Conservation (phyloP, 805 yeast genomes). For the Ogataea nitratoaversa region DNA sequence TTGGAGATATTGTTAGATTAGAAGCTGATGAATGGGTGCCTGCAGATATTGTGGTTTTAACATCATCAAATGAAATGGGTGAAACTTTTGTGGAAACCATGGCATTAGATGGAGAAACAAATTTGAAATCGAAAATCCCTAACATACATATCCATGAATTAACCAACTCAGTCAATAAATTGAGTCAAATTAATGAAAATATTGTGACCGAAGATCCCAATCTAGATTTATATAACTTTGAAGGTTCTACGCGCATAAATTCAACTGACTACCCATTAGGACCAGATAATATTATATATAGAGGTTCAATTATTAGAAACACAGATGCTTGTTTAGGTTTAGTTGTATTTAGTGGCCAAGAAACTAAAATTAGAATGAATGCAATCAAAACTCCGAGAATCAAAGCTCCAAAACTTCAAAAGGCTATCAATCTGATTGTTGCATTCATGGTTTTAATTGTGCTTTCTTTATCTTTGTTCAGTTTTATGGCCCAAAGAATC, state of each 20-base stretch:
- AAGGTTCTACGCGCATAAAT: constrained; percentile 58
- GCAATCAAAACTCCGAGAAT: constrained; percentile 84
- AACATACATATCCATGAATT: constrained; percentile 55
- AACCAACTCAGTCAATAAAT: constrained; percentile 45
- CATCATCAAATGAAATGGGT: constrained; percentile 62
- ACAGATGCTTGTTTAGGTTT: constrained; percentile 72
- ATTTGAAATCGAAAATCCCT: constrained; percentile 71
- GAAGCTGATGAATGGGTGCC: constrained; percentile 89
- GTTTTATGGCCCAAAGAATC: constrained; percentile 73
- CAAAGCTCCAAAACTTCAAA: constrained; percentile 90
- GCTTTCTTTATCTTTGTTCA: constrained; percentile 65
- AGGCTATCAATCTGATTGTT: constrained; percentile 77
- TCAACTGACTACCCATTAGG: constrained; percentile 55
- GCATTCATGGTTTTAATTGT: constrained; percentile 85
- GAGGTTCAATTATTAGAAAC: constrained; percentile 88
- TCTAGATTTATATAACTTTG: constrained; percentile 83
- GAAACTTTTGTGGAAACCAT: constrained; percentile 84
- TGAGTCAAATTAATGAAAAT: constrained; percentile 47
- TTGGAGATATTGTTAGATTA: constrained; percentile 80
- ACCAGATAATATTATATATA: constrained; percentile 77
- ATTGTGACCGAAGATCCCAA: constrained; percentile 88
- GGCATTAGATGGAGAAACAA: constrained; percentile 98
- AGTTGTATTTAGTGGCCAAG: constrained; percentile 92
- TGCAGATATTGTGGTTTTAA: constrained; percentile 75
- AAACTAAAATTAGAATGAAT: constrained; percentile 92